A percentile compares a stretch with the other conserved stretches of the same genome.
phyloP scores from a whole-genome alignment of 2,329 filamentous ascomycete species.

The Aspergillus felis region DNA sequence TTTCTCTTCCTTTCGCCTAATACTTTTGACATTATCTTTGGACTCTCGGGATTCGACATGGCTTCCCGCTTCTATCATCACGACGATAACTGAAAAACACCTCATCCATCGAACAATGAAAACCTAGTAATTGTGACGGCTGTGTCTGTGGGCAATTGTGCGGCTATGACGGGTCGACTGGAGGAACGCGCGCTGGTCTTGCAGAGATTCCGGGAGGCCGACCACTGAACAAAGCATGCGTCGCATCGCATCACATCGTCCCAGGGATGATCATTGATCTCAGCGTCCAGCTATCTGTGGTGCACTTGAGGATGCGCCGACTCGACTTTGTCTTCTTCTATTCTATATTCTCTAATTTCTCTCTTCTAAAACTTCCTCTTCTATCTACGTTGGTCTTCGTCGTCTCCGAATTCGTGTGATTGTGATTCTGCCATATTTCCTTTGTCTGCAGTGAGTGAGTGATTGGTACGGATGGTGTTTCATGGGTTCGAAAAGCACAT shows the following conservation, averaged over 20 bases:
- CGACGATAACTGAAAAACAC: not conserved
- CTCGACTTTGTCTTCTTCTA: slow-evolving; percentile 5
- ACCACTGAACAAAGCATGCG: slow-evolving; percentile 1
- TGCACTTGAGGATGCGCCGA: slow-evolving; percentile 12
- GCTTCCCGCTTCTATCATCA: not conserved
- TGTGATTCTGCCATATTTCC: slow-evolving; percentile 25
- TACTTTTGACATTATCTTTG: slow-evolving; percentile 16
- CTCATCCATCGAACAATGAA: not conserved
- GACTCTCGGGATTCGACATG: not conserved
- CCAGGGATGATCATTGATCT: not conserved
- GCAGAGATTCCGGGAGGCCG: slow-evolving; percentile 15
- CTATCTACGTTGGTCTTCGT: slow-evolving; percentile 16
- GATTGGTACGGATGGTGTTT: slow-evolving; percentile 3
- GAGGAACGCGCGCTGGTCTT: slow-evolving; percentile 19
- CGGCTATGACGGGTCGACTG: slow-evolving; percentile 9
- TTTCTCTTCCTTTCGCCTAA: slow-evolving; percentile 14
- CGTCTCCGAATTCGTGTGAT: slow-evolving; percentile 12
- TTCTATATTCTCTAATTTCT: slow-evolving; percentile 7
- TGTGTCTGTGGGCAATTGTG: slow-evolving; percentile 2
- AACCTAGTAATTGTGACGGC: slow-evolving; percentile 1
- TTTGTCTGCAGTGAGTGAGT: slow-evolving; percentile 14
- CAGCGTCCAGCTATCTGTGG: not conserved
- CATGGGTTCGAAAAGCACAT: slow-evolving; percentile 2
- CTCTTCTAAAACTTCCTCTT: slow-evolving; percentile 20
- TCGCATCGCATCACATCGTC: not conserved